These are phyloP conservation scores for Tolypocladium inflatum DNA, from an alignment of 2,329 filamentous ascomycete species.

Conservation along the genomic window DNA sequence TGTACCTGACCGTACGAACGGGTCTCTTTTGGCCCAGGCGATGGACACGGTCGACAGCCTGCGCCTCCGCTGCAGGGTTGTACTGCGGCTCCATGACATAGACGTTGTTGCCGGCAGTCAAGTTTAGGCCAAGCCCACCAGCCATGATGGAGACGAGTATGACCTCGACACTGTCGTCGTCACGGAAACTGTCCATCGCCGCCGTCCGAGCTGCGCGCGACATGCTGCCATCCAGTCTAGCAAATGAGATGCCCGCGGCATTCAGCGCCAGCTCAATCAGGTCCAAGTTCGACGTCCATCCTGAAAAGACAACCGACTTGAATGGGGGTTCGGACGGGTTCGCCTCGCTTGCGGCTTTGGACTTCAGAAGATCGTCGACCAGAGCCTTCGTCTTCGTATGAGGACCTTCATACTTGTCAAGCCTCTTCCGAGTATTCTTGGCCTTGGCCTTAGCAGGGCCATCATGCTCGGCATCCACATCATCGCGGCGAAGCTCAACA, in stretches of 20 bases:
- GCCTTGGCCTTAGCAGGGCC: constrained; percentile 30
- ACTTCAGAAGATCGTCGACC: constrained; percentile 60
- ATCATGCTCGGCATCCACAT: constrained; percentile 47
- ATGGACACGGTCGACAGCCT: constrained; percentile 90
- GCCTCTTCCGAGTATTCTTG: constrained; percentile 37
- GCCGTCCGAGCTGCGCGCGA: constrained; percentile 60
- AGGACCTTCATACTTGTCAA: constrained; percentile 69
- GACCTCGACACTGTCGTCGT: constrained; percentile 61
- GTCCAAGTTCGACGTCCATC: constrained; percentile 93
- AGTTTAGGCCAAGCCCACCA: constrained; percentile 82
- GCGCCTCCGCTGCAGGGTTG: constrained; percentile 89
- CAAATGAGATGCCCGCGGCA: constrained; percentile 55
- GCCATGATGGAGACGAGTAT: constrained; percentile 90
- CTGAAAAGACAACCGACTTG: constrained; percentile 91
- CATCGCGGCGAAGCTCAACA: constrained; percentile 58
- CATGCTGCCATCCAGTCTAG: constrained; percentile 90
- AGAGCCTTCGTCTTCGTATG: constrained; percentile 88
- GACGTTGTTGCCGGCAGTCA: constrained; percentile 76
- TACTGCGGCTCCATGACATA: constrained; percentile 99
- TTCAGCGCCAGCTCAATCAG: constrained; percentile 77
- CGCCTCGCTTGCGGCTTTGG: constrained; percentile 51
- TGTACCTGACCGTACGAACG: constrained; percentile 78
- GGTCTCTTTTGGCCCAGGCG: constrained; percentile 82
- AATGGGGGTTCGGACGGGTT: constrained; percentile 61
- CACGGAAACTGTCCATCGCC: constrained; percentile 70